Base-by-base conservation (phyloP, 345 rosid genomes). In the Microcos paniculata region DNA sequence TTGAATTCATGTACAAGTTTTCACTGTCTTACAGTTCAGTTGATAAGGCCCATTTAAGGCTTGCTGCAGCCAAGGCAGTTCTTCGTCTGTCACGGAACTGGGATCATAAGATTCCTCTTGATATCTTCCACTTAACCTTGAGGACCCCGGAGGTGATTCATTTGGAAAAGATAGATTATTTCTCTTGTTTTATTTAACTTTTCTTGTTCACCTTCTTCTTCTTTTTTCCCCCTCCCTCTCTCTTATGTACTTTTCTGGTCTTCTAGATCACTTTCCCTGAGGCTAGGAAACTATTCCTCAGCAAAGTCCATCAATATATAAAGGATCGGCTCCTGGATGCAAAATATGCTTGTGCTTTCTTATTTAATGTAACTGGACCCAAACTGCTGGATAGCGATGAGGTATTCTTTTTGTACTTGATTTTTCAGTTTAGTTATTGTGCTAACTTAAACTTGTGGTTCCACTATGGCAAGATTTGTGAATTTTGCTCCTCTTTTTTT, bases 31-130 rank as follows among this genome's bases (percentile, higher is more conserved):
- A 76, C 97, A 96, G 99, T 73, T 81, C 79, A 78, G 90, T 90
- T 71, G 97, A 96, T 82, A 92, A 90, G 86, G 90, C 96, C 59
- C 98, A 96, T 80, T 81, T 96, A 84, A 90, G 83, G 87, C 90
- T 96, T 82, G 94, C 99, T 84, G 85, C 97, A 80, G 98, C 98
- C 15, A 96, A 96, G 88, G 97, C 96, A 28, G 87, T 93, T 85
- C 91, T 96, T 85, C 97, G 97, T 51, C 82, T 96, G 55, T 87
- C 98, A 45, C 91, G 84, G 81, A 91, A 84, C 65, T 96, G 99
- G 99, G 98, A 96, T 51, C 88, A 93, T 62, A 92, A 88, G 85
- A 90, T 96, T 78, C 89, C 99, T 21, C 71, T 91, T 75, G 97
- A 93, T 74, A 52, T 92, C 64, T 91, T 92, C 77, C 90, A 96